Percentiles rank a stretch among this genome's conserved stretches.
phyloP scores from a whole-genome alignment of 108 stramenopile species.

The Skeletonema costatum region DNA sequence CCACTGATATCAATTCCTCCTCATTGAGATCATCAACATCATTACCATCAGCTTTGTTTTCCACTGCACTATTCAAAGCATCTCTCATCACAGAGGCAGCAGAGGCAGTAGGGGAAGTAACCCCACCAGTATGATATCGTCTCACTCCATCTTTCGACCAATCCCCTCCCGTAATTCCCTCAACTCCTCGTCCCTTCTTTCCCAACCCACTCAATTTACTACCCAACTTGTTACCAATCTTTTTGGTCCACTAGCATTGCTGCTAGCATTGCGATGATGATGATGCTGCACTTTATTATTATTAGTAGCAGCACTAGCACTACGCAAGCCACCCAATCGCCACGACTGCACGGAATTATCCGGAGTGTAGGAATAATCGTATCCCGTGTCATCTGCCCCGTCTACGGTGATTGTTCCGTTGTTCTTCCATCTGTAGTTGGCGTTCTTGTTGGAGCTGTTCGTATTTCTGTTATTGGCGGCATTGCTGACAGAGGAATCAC shows the following conservation, averaged over 20 bases:
- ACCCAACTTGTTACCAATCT: too few species aligned
- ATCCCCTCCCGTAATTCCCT: constrained; percentile 36
- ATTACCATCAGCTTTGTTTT: too few species aligned
- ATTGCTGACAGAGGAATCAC: too few species aligned
- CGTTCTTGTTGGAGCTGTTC: constrained; percentile 3
- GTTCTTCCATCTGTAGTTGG: constrained; percentile 39
- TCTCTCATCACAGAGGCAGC: too few species aligned
- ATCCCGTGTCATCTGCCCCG: constrained; percentile 32
- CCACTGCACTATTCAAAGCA: too few species aligned
- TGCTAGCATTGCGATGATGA: background rate
- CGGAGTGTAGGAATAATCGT: constrained; percentile 43
- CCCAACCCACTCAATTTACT: background rate
- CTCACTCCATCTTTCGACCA: constrained; percentile 41
- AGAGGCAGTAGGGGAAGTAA: background rate
- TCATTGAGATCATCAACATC: background rate
- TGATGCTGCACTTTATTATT: background rate
- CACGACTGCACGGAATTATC: constrained; percentile 24
- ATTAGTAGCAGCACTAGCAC: too few species aligned
- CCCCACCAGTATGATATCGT: constrained; percentile 45
- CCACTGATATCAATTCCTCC: too few species aligned
- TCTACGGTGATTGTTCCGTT: constrained; percentile 29
- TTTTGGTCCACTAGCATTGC: too few species aligned
- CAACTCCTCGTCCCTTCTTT: background rate
- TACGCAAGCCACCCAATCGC: background rate
- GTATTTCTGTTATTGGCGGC: too few species aligned